Base-by-base conservation (phyloP, 192 early-diverging fungal genomes). In the Backusella mclennaniae region DNA sequence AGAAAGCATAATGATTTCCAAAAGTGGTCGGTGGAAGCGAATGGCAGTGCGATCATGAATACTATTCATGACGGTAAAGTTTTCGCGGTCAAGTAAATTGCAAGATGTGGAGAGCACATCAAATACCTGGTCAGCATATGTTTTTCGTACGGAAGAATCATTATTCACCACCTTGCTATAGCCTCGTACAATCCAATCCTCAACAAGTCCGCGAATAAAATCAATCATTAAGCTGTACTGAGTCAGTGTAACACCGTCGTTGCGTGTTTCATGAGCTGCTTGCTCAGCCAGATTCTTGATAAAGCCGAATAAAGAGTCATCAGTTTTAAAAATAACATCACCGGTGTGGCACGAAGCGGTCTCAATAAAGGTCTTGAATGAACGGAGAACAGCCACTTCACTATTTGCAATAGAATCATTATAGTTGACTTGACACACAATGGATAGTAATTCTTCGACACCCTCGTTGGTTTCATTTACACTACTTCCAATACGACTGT, bases 1-100 rank as follows among this genome's bases (percentile, higher is more conserved):
- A 63, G 75, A 84, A 14, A 84, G 73, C 38, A 84, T 52, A 4
- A 82, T 39, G 15, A 80, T 56, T 69, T 84, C 77, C n/a, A 84
- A 74, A 5, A 84, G 41, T 21, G 83, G 80, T 46, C 75, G 73
- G 41, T 82, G 80, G 73, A 71, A 82, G 2, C 75, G 39, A 12
- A 75, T 75, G 3, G 70, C 39, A 26, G 71, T 66, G 21, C 44
- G 35, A 42, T 71, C 56, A 41, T 41, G 38, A 8, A 76, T 46
- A 56, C 70, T 76, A 29, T 69, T 67, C 44, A 71, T 76, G 6
- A 76, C 42, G 3, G 74, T 70, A 67, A 68, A 76, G 33, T 76
- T 75, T 41, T 80, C 79, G n/a, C 74, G 69, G 11, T 72, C 12
- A n/a, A 80, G 46, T 7, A 80, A 35, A 23, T 36, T 42, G 39